Evolutionary conservation across 2,329 filamentous ascomycete species (phyloP).

Genomic region (Fusarium sp.): DNA sequence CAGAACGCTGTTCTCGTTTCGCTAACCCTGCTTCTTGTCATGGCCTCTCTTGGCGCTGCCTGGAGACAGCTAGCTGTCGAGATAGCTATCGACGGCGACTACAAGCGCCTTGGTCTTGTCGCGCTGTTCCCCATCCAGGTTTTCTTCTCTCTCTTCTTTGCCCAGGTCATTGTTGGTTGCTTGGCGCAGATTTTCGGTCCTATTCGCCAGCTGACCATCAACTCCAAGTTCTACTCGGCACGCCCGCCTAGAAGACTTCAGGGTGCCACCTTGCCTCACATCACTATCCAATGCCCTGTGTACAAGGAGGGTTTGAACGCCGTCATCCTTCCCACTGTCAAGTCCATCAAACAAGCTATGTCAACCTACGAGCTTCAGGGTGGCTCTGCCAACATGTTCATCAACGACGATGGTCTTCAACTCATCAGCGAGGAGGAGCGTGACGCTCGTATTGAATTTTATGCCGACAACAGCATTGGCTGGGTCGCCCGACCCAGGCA

Average conservation of each 20-base stretch:
- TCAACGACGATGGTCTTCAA: constrained; percentile 81
- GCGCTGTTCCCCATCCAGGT: constrained; percentile 76
- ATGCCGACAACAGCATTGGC: constrained; percentile 74
- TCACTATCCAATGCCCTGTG: constrained; percentile 87
- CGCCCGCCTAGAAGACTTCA: constrained; percentile 72
- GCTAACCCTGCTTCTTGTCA: constrained; percentile 73
- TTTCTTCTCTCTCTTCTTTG: constrained; percentile 86
- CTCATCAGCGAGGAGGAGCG: constrained; percentile 71
- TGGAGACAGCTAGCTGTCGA: constrained; percentile 77
- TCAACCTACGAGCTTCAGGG: constrained; percentile 81
- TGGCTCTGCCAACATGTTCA: constrained; percentile 80
- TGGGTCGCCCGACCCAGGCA: constrained; percentile 75
- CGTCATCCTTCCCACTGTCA: constrained; percentile 81
- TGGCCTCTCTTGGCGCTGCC: constrained; percentile 74
- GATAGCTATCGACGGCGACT: constrained; percentile 71
- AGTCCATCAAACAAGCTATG: constrained; percentile 81
- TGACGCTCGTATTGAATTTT: constrained; percentile 72
- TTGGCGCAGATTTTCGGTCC: constrained; percentile 81
- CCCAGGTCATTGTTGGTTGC: constrained; percentile 80
- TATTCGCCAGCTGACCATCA: constrained; percentile 75
- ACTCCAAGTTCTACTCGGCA: constrained; percentile 86
- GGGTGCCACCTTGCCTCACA: constrained; percentile 69
- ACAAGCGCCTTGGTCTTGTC: constrained; percentile 71
- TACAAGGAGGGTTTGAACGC: constrained; percentile 84
- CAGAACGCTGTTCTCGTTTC: constrained; percentile 76